Percentiles rank a stretch among this genome's conserved stretches.
These are phyloP conservation scores for Acanthamoeba rhysodes DNA, from an alignment of 208 protist species.

Conservation along the genomic window DNA sequence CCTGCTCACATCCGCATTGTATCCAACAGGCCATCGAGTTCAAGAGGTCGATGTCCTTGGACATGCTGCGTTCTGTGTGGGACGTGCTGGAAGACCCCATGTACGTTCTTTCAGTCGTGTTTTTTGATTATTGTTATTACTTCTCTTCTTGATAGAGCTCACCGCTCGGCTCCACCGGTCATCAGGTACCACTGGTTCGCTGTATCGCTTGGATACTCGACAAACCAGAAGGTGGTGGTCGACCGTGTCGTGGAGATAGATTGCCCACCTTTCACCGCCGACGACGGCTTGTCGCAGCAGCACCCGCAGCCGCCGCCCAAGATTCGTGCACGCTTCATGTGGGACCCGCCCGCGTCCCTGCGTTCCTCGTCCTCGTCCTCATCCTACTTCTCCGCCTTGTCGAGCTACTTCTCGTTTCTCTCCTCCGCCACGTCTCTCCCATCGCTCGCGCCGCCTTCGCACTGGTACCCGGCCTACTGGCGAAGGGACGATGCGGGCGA, in stretches of 20 bases:
- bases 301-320: background rate
- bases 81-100: conserved; percentile 63
- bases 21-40: conserved; percentile 9
- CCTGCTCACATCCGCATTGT: background rate
- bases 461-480: conserved; percentile 11
- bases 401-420: conserved; percentile 10
- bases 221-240: background rate
- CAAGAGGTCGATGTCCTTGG: background rate
- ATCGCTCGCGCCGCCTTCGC: background rate
- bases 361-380: background rate
- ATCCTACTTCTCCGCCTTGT: background rate
- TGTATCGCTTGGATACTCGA: conserved; percentile 4
- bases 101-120: background rate
- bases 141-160: background rate
- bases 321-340: background rate
- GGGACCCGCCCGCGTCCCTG: conserved; percentile 20
- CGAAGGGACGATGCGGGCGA: background rate
- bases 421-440: background rate
- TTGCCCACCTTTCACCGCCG: background rate
- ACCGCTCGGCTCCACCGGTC: background rate
- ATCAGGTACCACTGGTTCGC: conserved; percentile 41
- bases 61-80: conserved; percentile 54
- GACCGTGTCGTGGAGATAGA: background rate
- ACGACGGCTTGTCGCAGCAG: background rate
- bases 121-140: background rate